phyloP scores from a whole-genome alignment of 495 filamentous ascomycete species.

The Parmelia sp. region DNA sequence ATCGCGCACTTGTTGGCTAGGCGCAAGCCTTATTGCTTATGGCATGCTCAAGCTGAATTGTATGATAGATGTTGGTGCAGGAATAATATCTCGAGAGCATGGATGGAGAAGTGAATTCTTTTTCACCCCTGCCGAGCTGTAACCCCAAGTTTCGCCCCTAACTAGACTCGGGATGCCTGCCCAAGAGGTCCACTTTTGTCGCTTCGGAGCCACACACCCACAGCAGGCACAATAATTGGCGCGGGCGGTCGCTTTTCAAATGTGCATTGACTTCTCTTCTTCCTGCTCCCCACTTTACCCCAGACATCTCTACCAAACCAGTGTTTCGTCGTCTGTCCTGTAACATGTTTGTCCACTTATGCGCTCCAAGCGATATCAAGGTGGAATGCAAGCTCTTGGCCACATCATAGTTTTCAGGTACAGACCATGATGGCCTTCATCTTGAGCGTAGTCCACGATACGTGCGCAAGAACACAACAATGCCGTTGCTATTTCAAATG shows the following conservation, averaged over 20 bases:
- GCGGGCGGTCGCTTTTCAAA: slow-evolving; percentile 3
- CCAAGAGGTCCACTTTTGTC: background rate
- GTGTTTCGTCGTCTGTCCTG: slow-evolving; percentile 5
- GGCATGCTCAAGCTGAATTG: background rate
- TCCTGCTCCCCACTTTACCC: background rate
- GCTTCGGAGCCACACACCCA: slow-evolving; percentile 6
- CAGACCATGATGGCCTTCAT: background rate
- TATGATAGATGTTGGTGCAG: background rate
- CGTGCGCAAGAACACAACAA: slow-evolving; percentile 11
- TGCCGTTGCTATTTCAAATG: slow-evolving; percentile 8
- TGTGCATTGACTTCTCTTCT: background rate
- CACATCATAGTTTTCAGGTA: background rate
- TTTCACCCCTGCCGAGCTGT: too few species aligned
- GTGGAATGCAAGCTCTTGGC: background rate
- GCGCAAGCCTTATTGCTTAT: background rate
- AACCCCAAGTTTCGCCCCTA: background rate
- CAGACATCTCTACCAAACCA: background rate
- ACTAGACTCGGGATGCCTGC: background rate
- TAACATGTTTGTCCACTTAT: slow-evolving; percentile 1
- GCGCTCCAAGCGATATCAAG: slow-evolving; percentile 9
- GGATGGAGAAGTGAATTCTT: too few species aligned
- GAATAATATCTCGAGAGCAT: background rate
- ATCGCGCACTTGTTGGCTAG: background rate
- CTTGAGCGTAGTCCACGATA: background rate
- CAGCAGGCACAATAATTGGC: slow-evolving; percentile 8